Conservation (phyloP, 257 asterid species). For the Capsicum rhomboideum region DNA sequence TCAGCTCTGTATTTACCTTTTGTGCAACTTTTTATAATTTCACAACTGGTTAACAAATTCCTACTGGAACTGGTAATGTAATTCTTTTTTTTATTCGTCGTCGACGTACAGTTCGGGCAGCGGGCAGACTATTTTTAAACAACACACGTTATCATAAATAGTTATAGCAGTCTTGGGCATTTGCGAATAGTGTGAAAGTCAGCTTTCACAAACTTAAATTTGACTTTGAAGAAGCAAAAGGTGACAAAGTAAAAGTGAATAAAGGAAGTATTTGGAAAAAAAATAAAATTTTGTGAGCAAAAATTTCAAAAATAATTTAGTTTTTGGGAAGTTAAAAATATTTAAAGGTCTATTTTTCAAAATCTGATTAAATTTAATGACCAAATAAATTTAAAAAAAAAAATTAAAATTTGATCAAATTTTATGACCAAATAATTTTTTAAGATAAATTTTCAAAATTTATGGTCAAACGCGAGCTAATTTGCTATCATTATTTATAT, state of each 20-base stretch:
- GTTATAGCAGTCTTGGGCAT: no score
- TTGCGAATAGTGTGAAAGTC: no score
- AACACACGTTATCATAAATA: no score
- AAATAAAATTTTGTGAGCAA: neutral
- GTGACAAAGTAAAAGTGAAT: no score
- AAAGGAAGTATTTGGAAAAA: neutral
- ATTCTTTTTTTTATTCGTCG: neutral
- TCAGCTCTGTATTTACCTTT: no score
- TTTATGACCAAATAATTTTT: neutral
- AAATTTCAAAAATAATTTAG: neutral
- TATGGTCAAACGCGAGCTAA: neutral
- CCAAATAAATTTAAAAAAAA: no score
- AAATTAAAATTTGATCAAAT: no score
- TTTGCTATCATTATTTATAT: neutral
- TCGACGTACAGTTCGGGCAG: neutral
- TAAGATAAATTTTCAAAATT: neutral
- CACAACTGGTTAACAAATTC: neutral
- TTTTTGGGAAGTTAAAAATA: neutral
- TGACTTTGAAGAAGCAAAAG: no score
- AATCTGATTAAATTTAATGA: neutral
- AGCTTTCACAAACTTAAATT: no score
- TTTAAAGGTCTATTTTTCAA: neutral
- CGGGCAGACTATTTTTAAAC: no score
- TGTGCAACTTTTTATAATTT: no score
- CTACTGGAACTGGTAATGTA: neutral